Base-by-base conservation (phyloP, 495 filamentous ascomycete genomes). In the Saxispiralis lemnorum region DNA sequence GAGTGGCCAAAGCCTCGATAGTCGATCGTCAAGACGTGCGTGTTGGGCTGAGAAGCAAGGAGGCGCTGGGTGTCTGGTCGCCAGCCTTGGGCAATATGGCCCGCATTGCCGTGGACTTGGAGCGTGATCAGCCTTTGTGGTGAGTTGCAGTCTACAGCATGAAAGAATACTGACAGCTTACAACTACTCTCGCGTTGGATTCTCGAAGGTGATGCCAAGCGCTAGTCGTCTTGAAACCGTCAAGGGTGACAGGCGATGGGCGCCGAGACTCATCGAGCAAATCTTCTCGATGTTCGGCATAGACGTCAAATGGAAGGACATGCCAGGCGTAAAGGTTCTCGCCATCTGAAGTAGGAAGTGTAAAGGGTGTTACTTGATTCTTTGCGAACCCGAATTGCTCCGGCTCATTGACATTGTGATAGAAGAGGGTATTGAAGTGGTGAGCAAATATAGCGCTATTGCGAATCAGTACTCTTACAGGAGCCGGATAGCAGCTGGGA, bases 1-100 rank as follows among this genome's bases (percentile, higher is more conserved):
- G 80, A 86, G 20, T 73, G 66, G 6, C 87, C 88, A 53, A 82
- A 95, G 20, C 89, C 89, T 20, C 89, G 80, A 61, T 95, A 95
- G 65, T 93, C 85, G 43, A 94, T 68, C 18, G 76, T 64, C 35
- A 86, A 62, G 42, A 82, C 62, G 52, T 83, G 79, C 9, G 79
- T 69, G 43, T 67, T 66, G 1, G 49, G 42, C 31, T 44, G 38
- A 2, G 39, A 18, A 14, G 65, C 61, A 20, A 77, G 54, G 10
- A 62, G 59, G 33, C 66, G 63, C 45, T 73, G 67, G 41, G 67
- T 68, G 16, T 63, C 59, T 15, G 70, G 62, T 11, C 73, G 69
- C 56, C 57, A 65, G 44, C 61, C 61, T 54, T 72, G 62, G 20
- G 64, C 70, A 10, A 75, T 45, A 16, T 67, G 71, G 35, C 71